Evolutionary conservation across 2,329 filamentous ascomycete genomes (phyloP), one percentile per base, ranked within the genome.

Genomic region (Monosporascus sp.): DNA sequence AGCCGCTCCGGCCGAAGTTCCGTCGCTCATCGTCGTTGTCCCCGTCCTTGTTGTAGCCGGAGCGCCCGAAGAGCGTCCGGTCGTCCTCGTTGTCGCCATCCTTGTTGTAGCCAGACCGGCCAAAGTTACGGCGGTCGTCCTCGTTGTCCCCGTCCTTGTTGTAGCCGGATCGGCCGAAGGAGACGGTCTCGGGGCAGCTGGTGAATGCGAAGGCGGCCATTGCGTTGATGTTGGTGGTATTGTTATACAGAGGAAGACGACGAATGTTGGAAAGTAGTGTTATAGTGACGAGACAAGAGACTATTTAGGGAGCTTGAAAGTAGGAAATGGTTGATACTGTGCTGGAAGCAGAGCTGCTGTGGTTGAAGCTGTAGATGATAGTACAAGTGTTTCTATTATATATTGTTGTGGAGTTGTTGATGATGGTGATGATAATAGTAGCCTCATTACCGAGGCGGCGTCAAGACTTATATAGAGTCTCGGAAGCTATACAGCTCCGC

Each of bases 71-170:
- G 59, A 55, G 58, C 52, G 51, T 57, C 62, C 69, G 66, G 57
- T 69, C 62, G 34, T 73, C 70, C 27, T 72, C 68, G 54, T 71
- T 67, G 54, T 70, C 70, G 36, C 60, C 64, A 50, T 68, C 63
- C 65, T 72, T 74, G 71, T 77, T 78, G 70, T 77, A 77, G 57
- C 74, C 74, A 50, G 70, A 72, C 56, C 74, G 74, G 65, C 75
- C 75, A 54, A 72, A 68, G 66, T 71, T 68, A 55, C 66, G 44
- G 45, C 56, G 56, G 53, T 63, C 59, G 37, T 62, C 58, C 45
- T 65, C 62, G 52, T 65, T 64, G 59, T 68, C 61, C 47, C 60
- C 59, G 57, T 69, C 68, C 55, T 69, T 66, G 64, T 75, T 74
- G 70, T 76, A 75, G 57, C 73, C 72, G 51, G 69, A 73, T 64